These are phyloP conservation scores for Abortiporus biennis DNA, from an alignment of 1,284 basidiomycete genomes.

Conservation along the genomic window DNA sequence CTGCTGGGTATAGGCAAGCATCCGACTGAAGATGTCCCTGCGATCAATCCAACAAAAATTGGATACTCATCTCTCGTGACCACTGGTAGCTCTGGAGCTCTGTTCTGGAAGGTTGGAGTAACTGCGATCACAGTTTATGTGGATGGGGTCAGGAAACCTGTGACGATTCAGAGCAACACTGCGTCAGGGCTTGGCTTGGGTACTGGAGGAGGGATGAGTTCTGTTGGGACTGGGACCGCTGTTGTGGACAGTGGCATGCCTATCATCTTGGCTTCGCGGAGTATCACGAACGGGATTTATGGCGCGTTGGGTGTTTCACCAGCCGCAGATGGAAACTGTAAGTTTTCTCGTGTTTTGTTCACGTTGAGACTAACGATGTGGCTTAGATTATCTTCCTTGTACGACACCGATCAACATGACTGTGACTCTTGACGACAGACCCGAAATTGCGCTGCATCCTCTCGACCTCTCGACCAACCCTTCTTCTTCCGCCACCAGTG, in stretches of 20 bases:
- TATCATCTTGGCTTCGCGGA: constrained; percentile 49
- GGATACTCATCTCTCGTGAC: constrained; percentile 41
- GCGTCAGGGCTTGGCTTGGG: constrained; percentile 26
- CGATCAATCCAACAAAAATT: constrained; percentile 49
- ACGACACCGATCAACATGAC: constrained; percentile 63
- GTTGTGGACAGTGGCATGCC: constrained; percentile 68
- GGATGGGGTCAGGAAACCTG: constrained; percentile 31
- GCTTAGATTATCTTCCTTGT: constrained; percentile 65
- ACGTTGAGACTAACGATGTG: constrained; percentile 2
- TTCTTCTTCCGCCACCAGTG: constrained; percentile 29
- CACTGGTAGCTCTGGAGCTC: constrained; percentile 29
- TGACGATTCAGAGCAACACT: constrained; percentile 28
- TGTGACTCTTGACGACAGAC: constrained; percentile 51
- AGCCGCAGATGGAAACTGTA: constrained; percentile 57
- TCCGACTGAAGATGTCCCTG: constrained; percentile 40
- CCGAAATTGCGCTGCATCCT: constrained; percentile 58
- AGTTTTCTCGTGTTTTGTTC: constrained; percentile 19
- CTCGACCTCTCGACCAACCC: constrained; percentile 53
- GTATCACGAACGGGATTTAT: constrained; percentile 71
- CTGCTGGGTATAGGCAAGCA: constrained; percentile 63
- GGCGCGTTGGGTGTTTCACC: constrained; percentile 63
- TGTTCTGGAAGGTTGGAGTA: constrained; percentile 58
- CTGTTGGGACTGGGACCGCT: constrained; percentile 43
- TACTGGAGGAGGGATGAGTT: constrained; percentile 21
- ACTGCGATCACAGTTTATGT: constrained; percentile 55